Base-by-base conservation (phyloP, 768 basidiomycete genomes). In the Pleurotus cornucopiae region DNA sequence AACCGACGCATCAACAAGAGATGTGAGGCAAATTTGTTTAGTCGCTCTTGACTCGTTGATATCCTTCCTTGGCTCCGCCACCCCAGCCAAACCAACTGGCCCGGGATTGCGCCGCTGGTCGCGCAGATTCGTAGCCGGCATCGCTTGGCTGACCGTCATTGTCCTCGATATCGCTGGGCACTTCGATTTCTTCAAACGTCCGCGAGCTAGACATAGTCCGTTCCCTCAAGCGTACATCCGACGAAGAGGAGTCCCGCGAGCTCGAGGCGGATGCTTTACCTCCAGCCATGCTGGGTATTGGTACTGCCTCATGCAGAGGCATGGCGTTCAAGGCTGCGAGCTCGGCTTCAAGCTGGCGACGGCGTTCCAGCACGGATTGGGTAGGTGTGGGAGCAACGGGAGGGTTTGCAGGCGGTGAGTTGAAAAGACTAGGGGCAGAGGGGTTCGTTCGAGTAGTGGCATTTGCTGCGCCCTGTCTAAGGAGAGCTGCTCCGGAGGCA, bases 131-230 rank as follows among this genome's bases (percentile, higher is more conserved):
- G 7, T 37, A 43, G 43, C 37, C 64, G 46, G 20, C 63, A 57
- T 56, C 55, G n/a, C 25, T n/a, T 14, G 11, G 20, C 16, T 34
- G 16, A 1, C 51, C 72, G 54, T 83, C 80, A 55, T 88, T 81
- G 5, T 82, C 85, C 58, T 90, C 88, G 12, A 76, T 77, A 60
- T 90, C 88, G 55, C 84, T 85, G 41, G 82, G 81, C n/a, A 85
- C 82, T 58, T 85, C 83, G 2, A 84, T 78, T 70, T 90, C 86
- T 61, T 89, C 89, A 59, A 86, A 86, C 57, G 71, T 72, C 23
- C 76, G 76, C 47, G 73, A 54, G 55, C 54, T 65, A 14, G 64
- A 74, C 13, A 71, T 72, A 9, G 73, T 69, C 45, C 83, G 75
- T 63, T 77, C 79, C 40, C 82, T 74, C 5, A 77, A 47, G 20